Evolutionary conservation across 2,329 filamentous ascomycete species (phyloP), one percentile per base, ranked within the genome.

Genomic region (Penicillium sp.): DNA sequence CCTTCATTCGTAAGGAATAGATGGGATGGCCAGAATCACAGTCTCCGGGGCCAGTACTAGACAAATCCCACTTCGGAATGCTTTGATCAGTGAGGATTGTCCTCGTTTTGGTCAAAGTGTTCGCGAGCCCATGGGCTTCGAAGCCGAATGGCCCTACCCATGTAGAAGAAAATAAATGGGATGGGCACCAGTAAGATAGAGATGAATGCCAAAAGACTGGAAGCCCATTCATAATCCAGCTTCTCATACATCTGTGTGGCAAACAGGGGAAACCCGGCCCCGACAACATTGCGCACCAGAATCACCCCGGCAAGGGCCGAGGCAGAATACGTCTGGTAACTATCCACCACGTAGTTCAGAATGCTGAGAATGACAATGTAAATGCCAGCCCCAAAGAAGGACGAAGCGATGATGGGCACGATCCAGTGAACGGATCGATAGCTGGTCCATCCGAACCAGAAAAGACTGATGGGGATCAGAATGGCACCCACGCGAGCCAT

Each of bases 291-390:
- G 46, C 84, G 75, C 4, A 81, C 75, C 66, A 83, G 83, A n/a
- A 83, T 84, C 43, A 87, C 86, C n/a, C 83, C 84, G 16, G 84
- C 84, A 0, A 84, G 84, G 0, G 84, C 84, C 0, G 81, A 85
- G 2, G 84, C 83, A 1, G 82, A 79, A 59, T 85, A 86, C 0
- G 79, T 79, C 0, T 83, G 84, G 53, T 87, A 86, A 4, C 81
- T 81, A 47, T 80, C 81, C 27, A 86, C 78, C 72, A 87, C 84
- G 65, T 87, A 87, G 62, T 87, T 82, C 48, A 86, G 82, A 4
- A 81, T 84, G 10, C 81, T 80, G 75, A 85, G 82, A 65, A 86
- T 86, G 37, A 85, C 84, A 20, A 77, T 70, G 42, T 83, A 84
- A 54, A 87, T 86, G 38, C 83, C 83, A 25, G 87, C 80, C 9